Base-by-base conservation (phyloP, 805 yeast species). In the Metschnikowia similis region DNA sequence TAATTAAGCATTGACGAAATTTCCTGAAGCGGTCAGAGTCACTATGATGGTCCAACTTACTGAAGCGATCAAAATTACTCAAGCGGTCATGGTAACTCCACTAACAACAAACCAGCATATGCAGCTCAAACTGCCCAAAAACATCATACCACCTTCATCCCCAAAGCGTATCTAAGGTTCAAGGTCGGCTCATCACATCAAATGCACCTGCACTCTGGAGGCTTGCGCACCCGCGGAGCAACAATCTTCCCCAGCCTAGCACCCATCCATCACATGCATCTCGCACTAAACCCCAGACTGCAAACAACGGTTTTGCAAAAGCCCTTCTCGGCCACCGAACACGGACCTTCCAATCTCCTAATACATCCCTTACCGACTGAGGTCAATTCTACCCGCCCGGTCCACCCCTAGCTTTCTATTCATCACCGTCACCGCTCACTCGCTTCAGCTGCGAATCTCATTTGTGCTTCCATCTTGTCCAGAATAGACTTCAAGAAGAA, bases 391-490 rank as follows among this genome's bases (percentile, higher is more conserved):
- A 16, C 35, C 30, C 26, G 9, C 7, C n/a, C 17, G 13, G 14
- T 26, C 34, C 14, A 11, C 36, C 26, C 14, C 17, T 41, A 30
- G 35, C 21, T 30, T 8, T 11, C n/a, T 31, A 17, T 30, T 10
- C 10, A 26, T n/a, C 6, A 30, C 35, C 17, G 17, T 29, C 31
- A 11, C 14, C 8, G 28, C 35, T 41, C n/a, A 21, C 41, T 41
- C 17, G 44, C 44, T 41, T 38, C 28, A 41, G 45, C 45, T 41
- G 45, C 36, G 45, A 41, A 32, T 41, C 36, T 41, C 28, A 32
- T 41, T 41, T 41, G 36, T 31, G 37, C 45, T 32, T 41, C 10
- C 16, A n/a, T 13, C 14, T 8, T 27, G 13, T 26, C 31, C 30
- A 28, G 14, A 8, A 38, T 30, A 27, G 30, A 38, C 41, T n/a